Evolutionary conservation across 331 rosid genomes (phyloP).

Genomic region (Stylosanthes scabra): DNA sequence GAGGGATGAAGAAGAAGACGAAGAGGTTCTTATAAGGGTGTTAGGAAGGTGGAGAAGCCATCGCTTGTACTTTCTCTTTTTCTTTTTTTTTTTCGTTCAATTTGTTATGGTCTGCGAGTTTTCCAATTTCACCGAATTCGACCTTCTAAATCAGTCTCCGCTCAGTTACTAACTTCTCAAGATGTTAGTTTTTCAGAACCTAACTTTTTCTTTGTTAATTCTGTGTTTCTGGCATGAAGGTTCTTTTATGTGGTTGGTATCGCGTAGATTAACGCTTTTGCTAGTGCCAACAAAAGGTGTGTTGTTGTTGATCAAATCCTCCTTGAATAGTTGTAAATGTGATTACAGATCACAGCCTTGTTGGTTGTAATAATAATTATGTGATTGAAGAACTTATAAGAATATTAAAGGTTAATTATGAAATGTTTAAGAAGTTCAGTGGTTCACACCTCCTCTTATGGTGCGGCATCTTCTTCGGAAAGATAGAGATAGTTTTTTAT

Average conservation of each 20-base stretch:
- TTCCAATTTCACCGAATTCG: conserved; percentile 49
- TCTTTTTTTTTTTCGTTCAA: too few relatives aligned
- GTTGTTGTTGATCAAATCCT: conserved; percentile 3
- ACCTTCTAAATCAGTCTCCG: conserved; percentile 57
- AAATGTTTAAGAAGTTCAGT: neutral
- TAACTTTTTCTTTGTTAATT: neutral
- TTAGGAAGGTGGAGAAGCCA: conserved; percentile 91
- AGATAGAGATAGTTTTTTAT: too few relatives aligned
- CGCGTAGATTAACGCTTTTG: conserved; percentile 3
- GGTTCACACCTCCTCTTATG: too few relatives aligned
- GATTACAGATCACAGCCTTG: conserved; percentile 10
- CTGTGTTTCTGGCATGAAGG: too few relatives aligned
- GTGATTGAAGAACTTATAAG: neutral
- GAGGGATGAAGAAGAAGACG: conserved; percentile 39
- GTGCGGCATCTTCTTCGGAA: too few relatives aligned
- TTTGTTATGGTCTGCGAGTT: too few relatives aligned
- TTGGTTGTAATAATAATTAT: neutral
- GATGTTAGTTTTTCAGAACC: conserved; percentile 50
- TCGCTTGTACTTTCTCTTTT: neutral
- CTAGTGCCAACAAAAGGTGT: neutral
- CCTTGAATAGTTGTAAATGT: neutral
- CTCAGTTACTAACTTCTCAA: conserved; percentile 57
- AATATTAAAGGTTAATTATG: conserved; percentile 1
- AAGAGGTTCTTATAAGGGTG: conserved; percentile 32
- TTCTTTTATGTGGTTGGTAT: too few relatives aligned